Percentiles rank a stretch among this genome's conserved stretches.
Evolutionary conservation across 129 eudicot species (phyloP).

Genomic region (Kitagawia praeruptora): DNA sequence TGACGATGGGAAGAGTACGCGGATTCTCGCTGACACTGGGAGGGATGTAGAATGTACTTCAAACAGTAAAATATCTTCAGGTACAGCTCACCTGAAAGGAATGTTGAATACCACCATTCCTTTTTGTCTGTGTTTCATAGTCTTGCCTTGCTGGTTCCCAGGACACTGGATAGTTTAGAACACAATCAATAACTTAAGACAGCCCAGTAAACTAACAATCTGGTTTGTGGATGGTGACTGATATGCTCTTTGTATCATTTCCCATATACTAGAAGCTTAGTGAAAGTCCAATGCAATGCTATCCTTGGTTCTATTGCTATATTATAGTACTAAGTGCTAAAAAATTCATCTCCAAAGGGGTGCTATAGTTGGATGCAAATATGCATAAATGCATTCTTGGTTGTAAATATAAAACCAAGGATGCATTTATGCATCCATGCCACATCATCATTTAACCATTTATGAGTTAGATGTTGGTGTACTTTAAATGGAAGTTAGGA

Average conservation of each 20-base stretch:
- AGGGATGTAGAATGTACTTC: constrained; percentile 29
- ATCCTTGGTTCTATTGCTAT: no score
- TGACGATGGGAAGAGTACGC: constrained; percentile 42
- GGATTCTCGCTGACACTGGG: constrained; percentile 25
- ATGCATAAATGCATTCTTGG: no score
- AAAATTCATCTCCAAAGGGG: no score
- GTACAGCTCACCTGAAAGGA: constrained; percentile 3
- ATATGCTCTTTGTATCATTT: background rate
- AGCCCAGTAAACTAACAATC: background rate
- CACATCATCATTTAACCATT: no score
- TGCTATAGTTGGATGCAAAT: no score
- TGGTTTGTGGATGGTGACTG: background rate
- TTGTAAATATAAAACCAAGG: no score
- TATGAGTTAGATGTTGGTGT: no score
- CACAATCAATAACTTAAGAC: background rate
- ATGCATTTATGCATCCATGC: no score
- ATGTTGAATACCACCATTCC: background rate
- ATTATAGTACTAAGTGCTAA: no score
- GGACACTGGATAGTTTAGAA: background rate
- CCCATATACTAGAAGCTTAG: background rate
- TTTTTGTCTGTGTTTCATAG: background rate
- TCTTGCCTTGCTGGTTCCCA: background rate
- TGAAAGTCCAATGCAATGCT: no score
- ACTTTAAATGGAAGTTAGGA: no score
- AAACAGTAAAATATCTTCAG: constrained; percentile 17